phyloP scores from a whole-genome alignment of 2,329 filamentous ascomycete genomes.

The Fusarium acutatum region DNA sequence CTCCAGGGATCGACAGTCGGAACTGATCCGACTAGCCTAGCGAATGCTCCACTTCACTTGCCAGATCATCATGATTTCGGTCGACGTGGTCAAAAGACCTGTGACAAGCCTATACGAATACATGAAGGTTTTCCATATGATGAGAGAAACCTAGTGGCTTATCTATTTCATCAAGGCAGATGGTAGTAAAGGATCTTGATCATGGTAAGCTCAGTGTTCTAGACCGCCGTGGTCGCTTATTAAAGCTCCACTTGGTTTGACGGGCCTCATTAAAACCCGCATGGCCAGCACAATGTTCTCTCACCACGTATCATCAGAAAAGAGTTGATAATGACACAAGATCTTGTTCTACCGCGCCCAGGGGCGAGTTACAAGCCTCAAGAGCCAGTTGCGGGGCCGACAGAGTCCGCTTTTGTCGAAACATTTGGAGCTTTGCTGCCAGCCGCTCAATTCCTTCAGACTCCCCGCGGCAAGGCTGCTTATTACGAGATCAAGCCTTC shows the following conservation, averaged over 20 bases:
- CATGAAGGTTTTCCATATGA: accelerated
- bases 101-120: accelerated
- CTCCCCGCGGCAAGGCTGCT: constrained; percentile 47
- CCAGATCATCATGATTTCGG: background rate
- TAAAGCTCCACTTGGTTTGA: background rate
- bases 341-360: constrained; percentile 11
- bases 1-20: background rate
- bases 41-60: background rate
- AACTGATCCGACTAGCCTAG: background rate
- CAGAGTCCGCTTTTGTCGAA: constrained; percentile 47
- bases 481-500: constrained; percentile 49
- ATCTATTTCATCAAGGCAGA: accelerated
- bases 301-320: background rate
- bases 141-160: accelerated
- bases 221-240: background rate
- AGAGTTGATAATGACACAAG: background rate
- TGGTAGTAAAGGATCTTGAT: background rate
- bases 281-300: background rate
- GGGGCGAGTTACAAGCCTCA: background rate
- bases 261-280: background rate
- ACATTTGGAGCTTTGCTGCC: constrained; percentile 52
- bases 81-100: background rate
- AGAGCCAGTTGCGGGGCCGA: constrained; percentile 45
- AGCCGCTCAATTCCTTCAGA: constrained; percentile 46
- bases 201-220: background rate